These are phyloP conservation scores for Rhizodiscina lignyota DNA, from an alignment of 495 filamentous ascomycete genomes.

Conservation along the genomic window DNA sequence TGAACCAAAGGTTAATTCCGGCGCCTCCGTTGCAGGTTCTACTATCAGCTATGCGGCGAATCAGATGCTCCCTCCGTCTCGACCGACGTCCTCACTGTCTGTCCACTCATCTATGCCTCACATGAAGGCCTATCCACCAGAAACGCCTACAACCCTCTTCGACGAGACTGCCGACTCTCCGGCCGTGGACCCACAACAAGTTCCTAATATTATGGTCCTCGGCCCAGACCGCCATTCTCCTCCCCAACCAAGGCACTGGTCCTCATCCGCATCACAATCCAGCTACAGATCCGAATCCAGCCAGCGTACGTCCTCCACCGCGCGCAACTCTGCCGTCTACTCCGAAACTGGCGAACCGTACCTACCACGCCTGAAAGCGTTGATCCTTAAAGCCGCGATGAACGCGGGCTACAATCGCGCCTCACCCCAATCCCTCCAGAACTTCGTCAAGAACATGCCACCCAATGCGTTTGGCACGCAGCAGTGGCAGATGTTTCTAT, in stretches of 20 bases:
- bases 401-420: slow-evolving; percentile 48
- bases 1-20: slow-evolving; percentile 1
- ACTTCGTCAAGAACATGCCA: slow-evolving; percentile 60
- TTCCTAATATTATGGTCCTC: slow-evolving; percentile 74
- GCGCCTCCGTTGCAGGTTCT: slow-evolving; percentile 1
- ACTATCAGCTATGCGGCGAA: background rate
- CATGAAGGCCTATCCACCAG: no score
- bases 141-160: slow-evolving; percentile 86
- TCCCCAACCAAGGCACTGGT: slow-evolving; percentile 37
- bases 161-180: slow-evolving; percentile 70
- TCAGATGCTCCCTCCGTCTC: slow-evolving; percentile 4
- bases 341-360: slow-evolving; percentile 48
- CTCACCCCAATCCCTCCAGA: slow-evolving; percentile 31
- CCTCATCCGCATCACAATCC: slow-evolving; percentile 51
- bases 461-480: slow-evolving; percentile 59
- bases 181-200: slow-evolving; percentile 48
- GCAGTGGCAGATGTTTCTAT: slow-evolving; percentile 48
- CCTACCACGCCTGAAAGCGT: slow-evolving; percentile 51
- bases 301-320: slow-evolving; percentile 35
- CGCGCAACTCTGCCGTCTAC: slow-evolving; percentile 31
- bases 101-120: slow-evolving; percentile 23
- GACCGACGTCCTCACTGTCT: slow-evolving; percentile 26
- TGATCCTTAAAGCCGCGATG: slow-evolving; percentile 69
- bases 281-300: slow-evolving; percentile 46
- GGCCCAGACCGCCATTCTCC: slow-evolving; percentile 31